These are phyloP conservation scores for Neonectria faginata DNA, from an alignment of 2,329 filamentous ascomycete species.

Conservation along the genomic window DNA sequence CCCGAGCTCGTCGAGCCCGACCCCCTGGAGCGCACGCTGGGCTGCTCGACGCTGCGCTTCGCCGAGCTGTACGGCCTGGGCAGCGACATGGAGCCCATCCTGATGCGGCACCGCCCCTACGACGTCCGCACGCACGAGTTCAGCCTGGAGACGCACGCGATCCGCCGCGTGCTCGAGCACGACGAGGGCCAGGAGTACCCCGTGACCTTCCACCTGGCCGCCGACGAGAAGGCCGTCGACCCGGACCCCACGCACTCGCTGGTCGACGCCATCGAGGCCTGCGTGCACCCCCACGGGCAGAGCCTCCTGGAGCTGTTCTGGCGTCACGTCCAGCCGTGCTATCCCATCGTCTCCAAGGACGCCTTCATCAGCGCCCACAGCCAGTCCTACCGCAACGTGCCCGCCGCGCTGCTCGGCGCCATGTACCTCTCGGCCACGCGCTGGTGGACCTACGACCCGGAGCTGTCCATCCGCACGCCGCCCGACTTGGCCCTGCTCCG, in stretches of 20 bases:
- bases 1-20: constrained; percentile 30
- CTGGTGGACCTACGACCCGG: constrained; percentile 63
- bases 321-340: constrained; percentile 65
- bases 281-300: constrained; percentile 69
- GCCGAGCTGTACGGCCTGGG: constrained; percentile 50
- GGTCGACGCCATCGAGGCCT: constrained; percentile 63
- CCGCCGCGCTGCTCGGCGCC: constrained; percentile 64
- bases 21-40: constrained; percentile 41
- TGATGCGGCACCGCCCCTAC: constrained; percentile 60
- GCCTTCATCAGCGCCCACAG: constrained; percentile 65
- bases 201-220: constrained; percentile 49
- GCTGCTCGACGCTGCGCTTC: constrained; percentile 43
- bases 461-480: constrained; percentile 45
- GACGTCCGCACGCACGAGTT: constrained; percentile 56
- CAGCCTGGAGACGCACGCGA: constrained; percentile 71
- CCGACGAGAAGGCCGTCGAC: constrained; percentile 47
- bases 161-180: constrained; percentile 66
- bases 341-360: constrained; percentile 65
- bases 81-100: constrained; percentile 51
- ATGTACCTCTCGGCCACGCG: constrained; percentile 67
- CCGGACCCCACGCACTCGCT: constrained; percentile 41
- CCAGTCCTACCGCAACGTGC: constrained; percentile 63
- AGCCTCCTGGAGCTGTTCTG: constrained; percentile 73
- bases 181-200: constrained; percentile 52
- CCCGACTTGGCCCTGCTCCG: constrained; percentile 44